Conservation (phyloP, 495 filamentous ascomycete genomes). For the Aspergillus olivimuriae region DNA sequence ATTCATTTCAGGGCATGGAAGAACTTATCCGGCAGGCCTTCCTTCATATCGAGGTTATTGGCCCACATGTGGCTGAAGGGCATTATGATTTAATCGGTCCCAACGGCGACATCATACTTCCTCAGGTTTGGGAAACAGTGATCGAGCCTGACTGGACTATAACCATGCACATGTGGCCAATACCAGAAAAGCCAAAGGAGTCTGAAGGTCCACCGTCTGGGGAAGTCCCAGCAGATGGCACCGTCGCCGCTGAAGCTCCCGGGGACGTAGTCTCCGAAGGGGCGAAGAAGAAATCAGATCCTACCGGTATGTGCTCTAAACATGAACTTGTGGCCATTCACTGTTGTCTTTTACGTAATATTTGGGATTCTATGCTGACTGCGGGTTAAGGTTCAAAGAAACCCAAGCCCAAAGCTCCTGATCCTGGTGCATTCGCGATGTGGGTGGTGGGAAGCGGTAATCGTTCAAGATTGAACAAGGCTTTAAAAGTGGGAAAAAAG, state of each 20-base stretch:
- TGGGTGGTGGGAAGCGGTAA: constrained; percentile 36
- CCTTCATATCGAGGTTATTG: constrained; percentile 74
- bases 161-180: constrained; percentile 97
- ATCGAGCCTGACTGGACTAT: constrained; percentile 84
- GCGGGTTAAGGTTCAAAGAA: constrained; percentile 24
- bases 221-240: constrained; percentile 16
- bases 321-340: too few species aligned
- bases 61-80: constrained; percentile 73
- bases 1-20: constrained; percentile 63
- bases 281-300: constrained; percentile 31
- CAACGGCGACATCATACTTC: constrained; percentile 82
- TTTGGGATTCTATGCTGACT: neutral
- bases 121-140: constrained; percentile 79
- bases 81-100: constrained; percentile 82
- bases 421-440: constrained; percentile 31
- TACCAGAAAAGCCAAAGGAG: constrained; percentile 54
- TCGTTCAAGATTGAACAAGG: constrained; percentile 22
- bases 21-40: constrained; percentile 84
- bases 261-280: constrained; percentile 14
- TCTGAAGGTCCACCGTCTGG: constrained; percentile 29
- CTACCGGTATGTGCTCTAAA: constrained; percentile 23
- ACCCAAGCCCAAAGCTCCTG: constrained; percentile 15
- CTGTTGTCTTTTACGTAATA: too few species aligned
- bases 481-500: constrained; percentile 35
- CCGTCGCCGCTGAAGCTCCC: constrained; percentile 16